Conservation (phyloP, 257 asterid species). For the Solanum chiquidenum region DNA sequence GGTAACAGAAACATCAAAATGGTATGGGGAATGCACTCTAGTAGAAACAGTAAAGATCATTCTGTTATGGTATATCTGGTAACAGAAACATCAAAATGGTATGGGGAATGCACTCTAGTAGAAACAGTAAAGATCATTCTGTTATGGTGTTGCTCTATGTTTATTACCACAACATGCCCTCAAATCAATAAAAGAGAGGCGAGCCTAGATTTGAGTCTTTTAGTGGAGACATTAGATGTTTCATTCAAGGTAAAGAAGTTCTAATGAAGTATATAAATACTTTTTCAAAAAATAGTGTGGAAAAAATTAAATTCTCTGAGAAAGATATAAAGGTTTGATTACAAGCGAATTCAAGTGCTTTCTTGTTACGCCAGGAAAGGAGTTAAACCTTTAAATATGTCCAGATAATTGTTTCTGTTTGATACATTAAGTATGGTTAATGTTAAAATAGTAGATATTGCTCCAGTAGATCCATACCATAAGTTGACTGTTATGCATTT, state of each 20-base stretch:
- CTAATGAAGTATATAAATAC: background rate
- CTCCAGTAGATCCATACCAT: background rate
- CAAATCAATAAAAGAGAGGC: background rate
- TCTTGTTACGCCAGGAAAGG: background rate
- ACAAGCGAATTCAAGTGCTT: background rate
- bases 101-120: background rate
- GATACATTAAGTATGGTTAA: background rate
- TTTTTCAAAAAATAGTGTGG: background rate
- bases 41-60: background rate
- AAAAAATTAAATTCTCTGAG: background rate
- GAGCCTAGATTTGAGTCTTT: background rate
- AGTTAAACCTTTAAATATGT: background rate
- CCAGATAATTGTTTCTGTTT: background rate
- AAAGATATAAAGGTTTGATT: background rate
- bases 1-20: background rate
- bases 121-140: background rate
- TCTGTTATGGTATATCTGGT: background rate
- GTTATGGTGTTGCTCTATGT: background rate
- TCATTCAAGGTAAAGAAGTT: background rate
- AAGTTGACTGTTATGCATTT: background rate
- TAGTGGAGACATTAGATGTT: background rate
- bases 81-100: background rate
- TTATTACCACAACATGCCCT: background rate
- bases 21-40: background rate
- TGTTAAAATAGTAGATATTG: background rate